Evolutionary conservation across 371 early-diverging fungal species (phyloP).

Genomic region (Synchytrium microbalum): DNA sequence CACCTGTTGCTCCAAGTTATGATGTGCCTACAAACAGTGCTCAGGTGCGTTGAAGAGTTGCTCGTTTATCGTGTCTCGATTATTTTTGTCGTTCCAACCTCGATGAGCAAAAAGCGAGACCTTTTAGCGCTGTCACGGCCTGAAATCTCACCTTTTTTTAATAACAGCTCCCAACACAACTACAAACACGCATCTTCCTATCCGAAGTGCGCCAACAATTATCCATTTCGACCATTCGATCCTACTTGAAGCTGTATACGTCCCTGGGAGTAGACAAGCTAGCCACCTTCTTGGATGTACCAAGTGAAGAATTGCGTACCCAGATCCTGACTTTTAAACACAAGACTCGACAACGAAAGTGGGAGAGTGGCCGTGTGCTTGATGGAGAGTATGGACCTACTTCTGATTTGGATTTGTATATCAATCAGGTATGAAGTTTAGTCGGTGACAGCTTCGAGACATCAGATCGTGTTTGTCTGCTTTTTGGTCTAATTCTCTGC

Average conservation of each 20-base stretch:
- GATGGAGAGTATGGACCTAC: constrained; percentile 73
- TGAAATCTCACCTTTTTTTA: neutral
- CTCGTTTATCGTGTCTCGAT: too few relatives aligned
- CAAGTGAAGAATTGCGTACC: constrained; percentile 66
- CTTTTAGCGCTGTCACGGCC: neutral
- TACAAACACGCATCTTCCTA: constrained; percentile 78
- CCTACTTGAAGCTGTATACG: constrained; percentile 90
- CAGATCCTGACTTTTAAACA: constrained; percentile 88
- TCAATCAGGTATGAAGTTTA: constrained; percentile 48
- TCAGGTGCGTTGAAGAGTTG: constrained; percentile 8
- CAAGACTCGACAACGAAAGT: constrained; percentile 82
- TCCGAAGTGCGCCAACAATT: constrained; percentile 78
- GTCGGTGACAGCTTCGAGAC: too few relatives aligned
- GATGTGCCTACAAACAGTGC: constrained; percentile 39
- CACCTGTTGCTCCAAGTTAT: constrained; percentile 70
- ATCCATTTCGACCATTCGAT: constrained; percentile 76
- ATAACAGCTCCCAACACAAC: constrained; percentile 32
- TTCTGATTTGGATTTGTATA: constrained; percentile 83
- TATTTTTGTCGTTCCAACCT: too few relatives aligned
- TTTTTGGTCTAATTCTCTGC: too few relatives aligned
- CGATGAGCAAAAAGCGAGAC: too few relatives aligned
- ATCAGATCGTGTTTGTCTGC: neutral
- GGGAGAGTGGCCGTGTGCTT: constrained; percentile 47
- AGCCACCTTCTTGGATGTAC: constrained; percentile 78
- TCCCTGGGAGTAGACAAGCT: constrained; percentile 82